phyloP scores from a whole-genome alignment of 306 rosid genomes.

The Lagenaria siceraria region DNA sequence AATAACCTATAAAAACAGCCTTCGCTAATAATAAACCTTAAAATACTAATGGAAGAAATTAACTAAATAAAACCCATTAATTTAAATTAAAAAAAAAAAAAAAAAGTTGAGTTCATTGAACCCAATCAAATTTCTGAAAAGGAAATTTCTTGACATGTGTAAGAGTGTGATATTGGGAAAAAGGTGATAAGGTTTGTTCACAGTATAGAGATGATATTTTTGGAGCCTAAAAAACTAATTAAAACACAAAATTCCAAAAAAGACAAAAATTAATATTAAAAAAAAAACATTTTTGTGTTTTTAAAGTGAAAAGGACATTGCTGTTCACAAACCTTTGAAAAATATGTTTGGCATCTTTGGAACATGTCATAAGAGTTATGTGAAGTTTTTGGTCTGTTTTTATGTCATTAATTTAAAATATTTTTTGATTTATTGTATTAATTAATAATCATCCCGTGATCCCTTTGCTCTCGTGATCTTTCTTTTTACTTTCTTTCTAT shows the following conservation, averaged over 20 bases:
- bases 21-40: not conserved
- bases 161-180: not conserved
- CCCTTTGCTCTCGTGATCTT: not conserved
- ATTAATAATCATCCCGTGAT: not conserved
- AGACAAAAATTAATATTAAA: not conserved
- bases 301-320: not conserved
- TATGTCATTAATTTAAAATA: not conserved
- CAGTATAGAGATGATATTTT: not conserved
- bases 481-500: not conserved
- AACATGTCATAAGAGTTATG: slow-evolving; percentile 8
- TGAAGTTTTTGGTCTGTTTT: not conserved
- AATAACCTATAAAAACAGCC: not conserved
- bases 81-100: not conserved
- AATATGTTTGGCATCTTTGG: not conserved
- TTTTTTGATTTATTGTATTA: not conserved
- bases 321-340: not conserved
- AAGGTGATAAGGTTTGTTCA: not conserved
- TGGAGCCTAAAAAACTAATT: not conserved
- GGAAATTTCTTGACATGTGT: not conserved
- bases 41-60: too few species aligned
- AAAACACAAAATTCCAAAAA: not conserved
- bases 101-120: not conserved
- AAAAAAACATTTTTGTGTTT: not conserved
- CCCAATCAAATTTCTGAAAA: not conserved
- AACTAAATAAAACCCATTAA: too few species aligned